Conservation (phyloP, 805 yeast genomes). For the Spencermartinsiella europaea region DNA sequence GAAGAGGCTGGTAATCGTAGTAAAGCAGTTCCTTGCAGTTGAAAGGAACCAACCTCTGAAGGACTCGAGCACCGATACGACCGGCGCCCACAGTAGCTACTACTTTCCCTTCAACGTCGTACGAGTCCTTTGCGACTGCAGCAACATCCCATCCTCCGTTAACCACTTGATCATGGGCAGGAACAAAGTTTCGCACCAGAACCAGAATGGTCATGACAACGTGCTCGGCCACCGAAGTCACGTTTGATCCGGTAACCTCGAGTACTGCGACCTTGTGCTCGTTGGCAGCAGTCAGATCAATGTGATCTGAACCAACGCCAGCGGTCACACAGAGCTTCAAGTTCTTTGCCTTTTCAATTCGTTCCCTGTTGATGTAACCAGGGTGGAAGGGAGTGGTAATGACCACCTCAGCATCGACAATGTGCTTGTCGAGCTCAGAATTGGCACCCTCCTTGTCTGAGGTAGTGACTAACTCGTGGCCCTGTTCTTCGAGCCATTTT, state of each 20-base stretch:
- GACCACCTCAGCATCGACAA: slow-evolving; percentile 68
- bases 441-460: slow-evolving; percentile 60
- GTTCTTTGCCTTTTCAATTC: slow-evolving; percentile 62
- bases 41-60: slow-evolving; percentile 67
- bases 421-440: slow-evolving; percentile 56
- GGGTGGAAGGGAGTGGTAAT: slow-evolving; percentile 85
- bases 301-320: slow-evolving; percentile 81
- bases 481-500: slow-evolving; percentile 56
- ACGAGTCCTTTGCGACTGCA: slow-evolving; percentile 64
- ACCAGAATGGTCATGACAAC: slow-evolving; percentile 67
- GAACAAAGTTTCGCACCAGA: slow-evolving; percentile 70
- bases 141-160: slow-evolving; percentile 72
- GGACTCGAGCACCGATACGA: slow-evolving; percentile 70
- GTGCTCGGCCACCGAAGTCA: slow-evolving; percentile 76
- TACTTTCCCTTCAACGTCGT: slow-evolving; percentile 70
- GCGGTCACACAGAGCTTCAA: slow-evolving; percentile 70
- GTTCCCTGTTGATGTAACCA: slow-evolving; percentile 62
- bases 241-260: slow-evolving; percentile 82
- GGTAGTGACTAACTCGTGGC: slow-evolving; percentile 64
- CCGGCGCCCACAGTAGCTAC: slow-evolving; percentile 81
- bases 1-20: slow-evolving; percentile 68
- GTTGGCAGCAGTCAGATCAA: slow-evolving; percentile 65
- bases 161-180: slow-evolving; percentile 66
- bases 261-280: slow-evolving; percentile 59
- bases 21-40: slow-evolving; percentile 69